A percentile compares a stretch with the other conserved stretches of the same genome.
These are phyloP conservation scores for Plenodomus tracheiphilus DNA, from an alignment of 2,329 filamentous ascomycete species.

Conservation along the genomic window DNA sequence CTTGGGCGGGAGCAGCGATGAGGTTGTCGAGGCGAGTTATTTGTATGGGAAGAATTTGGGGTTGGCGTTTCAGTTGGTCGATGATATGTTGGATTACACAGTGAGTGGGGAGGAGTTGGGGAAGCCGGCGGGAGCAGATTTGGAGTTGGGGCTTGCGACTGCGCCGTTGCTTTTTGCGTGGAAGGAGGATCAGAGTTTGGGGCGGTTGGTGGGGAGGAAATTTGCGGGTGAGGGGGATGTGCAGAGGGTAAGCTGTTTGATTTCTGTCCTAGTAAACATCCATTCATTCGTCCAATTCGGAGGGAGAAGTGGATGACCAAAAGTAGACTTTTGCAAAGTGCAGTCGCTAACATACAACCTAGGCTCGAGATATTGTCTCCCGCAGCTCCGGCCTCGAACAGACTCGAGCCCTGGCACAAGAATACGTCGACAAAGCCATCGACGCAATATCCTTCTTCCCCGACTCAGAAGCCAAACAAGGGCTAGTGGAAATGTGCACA, in stretches of 20 bases:
- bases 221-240: slow-evolving; percentile 86
- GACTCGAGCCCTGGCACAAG: slow-evolving; percentile 84
- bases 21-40: slow-evolving; percentile 90
- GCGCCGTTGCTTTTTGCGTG: slow-evolving; percentile 94
- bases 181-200: slow-evolving; percentile 84
- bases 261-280: too few relatives aligned
- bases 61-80: slow-evolving; percentile 93
- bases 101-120: slow-evolving; percentile 81
- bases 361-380: slow-evolving; percentile 87
- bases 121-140: slow-evolving; percentile 91
- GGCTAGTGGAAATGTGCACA: slow-evolving; percentile 88
- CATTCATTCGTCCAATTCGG: too few relatives aligned
- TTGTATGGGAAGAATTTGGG: slow-evolving; percentile 91
- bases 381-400: slow-evolving; percentile 87
- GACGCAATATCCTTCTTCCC: slow-evolving; percentile 83
- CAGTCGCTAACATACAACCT: too few relatives aligned
- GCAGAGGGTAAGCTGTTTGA: slow-evolving; percentile 66
- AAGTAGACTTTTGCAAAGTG: too few relatives aligned
- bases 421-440: slow-evolving; percentile 87
- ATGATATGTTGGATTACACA: slow-evolving; percentile 98
- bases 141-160: slow-evolving; percentile 91
- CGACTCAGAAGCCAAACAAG: slow-evolving; percentile 91
- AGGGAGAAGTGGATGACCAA: too few relatives aligned
- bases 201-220: slow-evolving; percentile 86
- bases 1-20: slow-evolving; percentile 73